Conservation (phyloP, 2,329 filamentous ascomycete species). For the Talaromyces rugulosus region DNA sequence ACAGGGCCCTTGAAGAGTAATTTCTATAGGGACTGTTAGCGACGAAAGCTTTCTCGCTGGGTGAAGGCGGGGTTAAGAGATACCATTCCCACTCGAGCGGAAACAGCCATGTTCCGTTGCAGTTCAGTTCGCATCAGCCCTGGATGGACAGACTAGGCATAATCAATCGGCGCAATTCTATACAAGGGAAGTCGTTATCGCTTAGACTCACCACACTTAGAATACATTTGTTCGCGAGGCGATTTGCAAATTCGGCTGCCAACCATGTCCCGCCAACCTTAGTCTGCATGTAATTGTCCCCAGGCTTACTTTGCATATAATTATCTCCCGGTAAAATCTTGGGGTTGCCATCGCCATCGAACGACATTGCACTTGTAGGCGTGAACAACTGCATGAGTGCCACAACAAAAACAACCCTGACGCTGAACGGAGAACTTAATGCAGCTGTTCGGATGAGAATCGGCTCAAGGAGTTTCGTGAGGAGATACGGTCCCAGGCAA, state of each 20-base stretch:
- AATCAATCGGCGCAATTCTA: slow-evolving; percentile 10
- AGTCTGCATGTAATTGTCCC: slow-evolving; percentile 28
- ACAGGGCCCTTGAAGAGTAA: slow-evolving; percentile 26
- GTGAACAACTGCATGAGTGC: slow-evolving; percentile 17
- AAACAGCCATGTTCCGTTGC: slow-evolving; percentile 22
- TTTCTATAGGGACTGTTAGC: slow-evolving; percentile 3
- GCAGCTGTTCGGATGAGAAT: slow-evolving; percentile 28
- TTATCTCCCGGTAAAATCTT: slow-evolving; percentile 11
- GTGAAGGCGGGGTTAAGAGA: neutral
- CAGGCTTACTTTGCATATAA: slow-evolving; percentile 13
- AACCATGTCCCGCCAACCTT: slow-evolving; percentile 36
- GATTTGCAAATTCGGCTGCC: slow-evolving; percentile 26
- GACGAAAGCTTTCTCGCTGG: neutral
- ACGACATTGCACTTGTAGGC: slow-evolving; percentile 15
- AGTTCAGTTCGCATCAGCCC: slow-evolving; percentile 39
- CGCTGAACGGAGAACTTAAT: slow-evolving; percentile 16
- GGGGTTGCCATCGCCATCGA: slow-evolving; percentile 12
- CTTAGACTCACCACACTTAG: slow-evolving; percentile 20
- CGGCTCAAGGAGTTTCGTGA: slow-evolving; percentile 36
- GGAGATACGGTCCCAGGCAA: slow-evolving; percentile 37
- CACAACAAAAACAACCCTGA: slow-evolving; percentile 33
- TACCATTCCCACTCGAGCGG: slow-evolving; percentile 16
- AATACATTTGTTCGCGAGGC: slow-evolving; percentile 17
- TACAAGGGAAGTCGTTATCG: slow-evolving; percentile 9
- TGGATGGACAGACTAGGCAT: slow-evolving; percentile 30